Evolutionary conservation across 176 grass and related monocot species (phyloP).

Genomic region (Bonia amplexicaulis): DNA sequence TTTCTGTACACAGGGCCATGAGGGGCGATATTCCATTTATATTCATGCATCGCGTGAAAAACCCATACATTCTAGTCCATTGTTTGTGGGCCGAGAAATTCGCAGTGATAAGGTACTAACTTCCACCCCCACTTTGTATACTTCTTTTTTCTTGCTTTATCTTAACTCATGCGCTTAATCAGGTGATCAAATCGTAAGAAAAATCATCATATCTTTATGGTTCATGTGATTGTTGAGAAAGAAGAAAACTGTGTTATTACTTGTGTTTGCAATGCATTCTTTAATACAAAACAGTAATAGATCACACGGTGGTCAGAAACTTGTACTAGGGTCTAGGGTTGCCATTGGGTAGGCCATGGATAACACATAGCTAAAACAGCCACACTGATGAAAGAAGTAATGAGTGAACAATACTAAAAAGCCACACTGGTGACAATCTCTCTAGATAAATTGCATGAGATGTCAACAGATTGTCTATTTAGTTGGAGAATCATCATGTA

Average conservation of each 20-base stretch:
- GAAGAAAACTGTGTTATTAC: neutral
- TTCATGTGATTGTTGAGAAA: slow-evolving; percentile 16
- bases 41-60: slow-evolving; percentile 82
- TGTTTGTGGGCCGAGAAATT: slow-evolving; percentile 86
- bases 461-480: slow-evolving; percentile 5
- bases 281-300: neutral
- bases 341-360: neutral
- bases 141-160: slow-evolving; percentile 15
- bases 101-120: slow-evolving; percentile 78
- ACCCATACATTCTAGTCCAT: slow-evolving; percentile 69
- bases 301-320: neutral
- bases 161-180: neutral
- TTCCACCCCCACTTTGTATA: slow-evolving; percentile 7
- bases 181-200: neutral
- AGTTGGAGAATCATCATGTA: neutral
- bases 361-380: neutral
- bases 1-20: slow-evolving; percentile 59
- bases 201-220: neutral
- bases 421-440: neutral
- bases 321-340: neutral
- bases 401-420: neutral
- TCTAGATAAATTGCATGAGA: neutral
- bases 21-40: slow-evolving; percentile 85
- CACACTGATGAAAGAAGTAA: neutral
- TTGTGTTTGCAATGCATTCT: neutral